Evolutionary conservation across 257 asterid species (phyloP), one percentile per base, ranked within the genome.

Genomic region (Solanum arcanum): DNA sequence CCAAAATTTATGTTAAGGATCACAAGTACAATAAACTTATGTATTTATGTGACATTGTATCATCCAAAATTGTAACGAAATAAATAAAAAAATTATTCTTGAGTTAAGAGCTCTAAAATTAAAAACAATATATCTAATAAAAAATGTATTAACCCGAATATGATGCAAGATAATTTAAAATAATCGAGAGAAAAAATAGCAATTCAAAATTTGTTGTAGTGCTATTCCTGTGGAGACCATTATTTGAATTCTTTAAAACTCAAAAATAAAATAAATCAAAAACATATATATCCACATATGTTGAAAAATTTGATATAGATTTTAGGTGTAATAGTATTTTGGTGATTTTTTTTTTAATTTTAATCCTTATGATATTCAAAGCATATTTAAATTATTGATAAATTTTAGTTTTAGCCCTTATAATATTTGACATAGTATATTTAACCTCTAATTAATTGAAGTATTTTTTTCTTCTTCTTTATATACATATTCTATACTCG

Each of bases 71-170:
- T 64, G 15, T 64, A n/a, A 11, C 11, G 70, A 0, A n/a, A 64
- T n/a, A 15, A 64, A 64, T 11, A 64, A 23, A 62, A 21, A 9
- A 23, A 14, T 3, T 16, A 18, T 2, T 49, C 15, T 49, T 49
- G 20, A 49, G 60, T 52, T 59, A 20, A 59, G 25, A 59, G 66
- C 25, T 59, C 1, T 59, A 8, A 1, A 59, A 59, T 8, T 10
- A 49, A 11, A 49, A 47, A 47, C 13, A 3, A 47, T 35, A 5
- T 35, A 47, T 49, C 3, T 49, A 49, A 49, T 49, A 49, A 49
- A 0, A 49, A 49, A 7, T 15, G 20, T 49, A 15, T 49, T 5
- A 3, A 0, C 0, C 9, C 59, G 60, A 52, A 0, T 23, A 12
- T 62, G 7, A 23, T 62, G 1, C 3, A 10, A 52, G 3, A 10